Evolutionary conservation across 2,329 filamentous ascomycete genomes (phyloP), one percentile per base, ranked within the genome.

Genomic region (Claviceps africana): DNA sequence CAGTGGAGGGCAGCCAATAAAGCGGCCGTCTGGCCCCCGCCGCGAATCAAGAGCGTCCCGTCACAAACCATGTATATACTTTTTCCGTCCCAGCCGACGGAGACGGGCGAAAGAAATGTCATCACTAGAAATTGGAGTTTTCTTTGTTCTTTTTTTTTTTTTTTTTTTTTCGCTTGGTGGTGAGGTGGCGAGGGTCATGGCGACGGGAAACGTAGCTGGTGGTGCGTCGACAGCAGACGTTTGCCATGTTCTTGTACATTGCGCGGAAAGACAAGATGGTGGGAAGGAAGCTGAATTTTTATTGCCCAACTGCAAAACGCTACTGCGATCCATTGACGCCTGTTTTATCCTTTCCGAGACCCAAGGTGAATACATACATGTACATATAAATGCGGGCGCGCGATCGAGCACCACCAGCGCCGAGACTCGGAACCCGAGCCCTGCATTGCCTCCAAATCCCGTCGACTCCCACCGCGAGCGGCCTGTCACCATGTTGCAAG

Each of bases 1-100:
- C 69, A 47, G 66, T 69, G 57, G 71, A 79, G 51, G 68, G 67
- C 54, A 70, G 68, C 62, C 63, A 65, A 62, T 70, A 63, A 64
- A 58, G 40, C 39, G 37, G 33, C 37, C 7, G 22, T 35, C 9
- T 6, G 25, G 4, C 31, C 45, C 19, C 35, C 33, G 46, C 40
- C 21, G 11, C 21, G 21, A 49, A 35, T 11, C 13, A 28, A 22
- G 33, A 54, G 45, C 22, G 30, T 37, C 31, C 50, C 33, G 33
- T 44, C 47, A 47, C 51, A 51, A 40, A 53, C 7, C 46, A 53
- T 67, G 64, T 68, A 68, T 60, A 67, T 68, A 68, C 62, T 58
- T 66, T 61, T 64, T 64, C 59, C 58, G 59, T 19, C 28, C 13
- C 42, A 25, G 25, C n/a, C n/a, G n/a, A n/a, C 31, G 33, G 21